Base-by-base conservation (phyloP, 495 filamentous ascomycete genomes). In the Talaromyces liani region DNA sequence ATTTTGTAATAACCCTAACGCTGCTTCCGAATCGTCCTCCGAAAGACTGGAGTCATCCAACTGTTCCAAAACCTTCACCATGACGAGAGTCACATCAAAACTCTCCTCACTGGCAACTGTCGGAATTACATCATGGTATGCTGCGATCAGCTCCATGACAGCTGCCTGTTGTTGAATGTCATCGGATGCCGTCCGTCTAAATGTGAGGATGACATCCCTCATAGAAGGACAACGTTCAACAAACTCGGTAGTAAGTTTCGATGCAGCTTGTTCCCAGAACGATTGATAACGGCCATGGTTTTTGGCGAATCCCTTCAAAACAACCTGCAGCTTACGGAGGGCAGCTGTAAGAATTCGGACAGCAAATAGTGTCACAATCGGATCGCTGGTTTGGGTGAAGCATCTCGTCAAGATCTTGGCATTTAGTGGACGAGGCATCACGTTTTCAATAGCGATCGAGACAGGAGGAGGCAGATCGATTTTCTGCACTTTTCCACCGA, bases 81-180 rank as follows among this genome's bases (percentile, higher is more conserved):
- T 75, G 16, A 89, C 76, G 5, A 87, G 72, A 0, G 91, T 91
- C 16, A 93, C 88, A 72, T 97, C 95, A 66, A 97, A 91, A 59
- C 85, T 92, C 59, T 93, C 90, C 63, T 87, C 86, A 31, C 95
- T 75, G 0, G 92, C 92, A 20, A 91, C 74, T 67, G 91, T 86
- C 2, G 94, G 92, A 25, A 92, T 77, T 2, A 91, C 82, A 67
- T 92, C 84, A 69, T 93, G 97, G 72, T 91, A 98, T 33, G 88
- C 80, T 27, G 84, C 79, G 34, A 98, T 75, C 34, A 98, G 73
- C 63, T 87, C 87, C 12, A 86, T 87, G 25, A 88, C 82, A 18
- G 88, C 87, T 73, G 96, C 92, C 64, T 88, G 85, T 65, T 94
- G 89, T 45, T 94, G 75, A 31, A 88, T 65, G 69, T 96, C 88